Conservation (phyloP, 345 rosid genomes). For the Rhodamnia rubescens region DNA sequence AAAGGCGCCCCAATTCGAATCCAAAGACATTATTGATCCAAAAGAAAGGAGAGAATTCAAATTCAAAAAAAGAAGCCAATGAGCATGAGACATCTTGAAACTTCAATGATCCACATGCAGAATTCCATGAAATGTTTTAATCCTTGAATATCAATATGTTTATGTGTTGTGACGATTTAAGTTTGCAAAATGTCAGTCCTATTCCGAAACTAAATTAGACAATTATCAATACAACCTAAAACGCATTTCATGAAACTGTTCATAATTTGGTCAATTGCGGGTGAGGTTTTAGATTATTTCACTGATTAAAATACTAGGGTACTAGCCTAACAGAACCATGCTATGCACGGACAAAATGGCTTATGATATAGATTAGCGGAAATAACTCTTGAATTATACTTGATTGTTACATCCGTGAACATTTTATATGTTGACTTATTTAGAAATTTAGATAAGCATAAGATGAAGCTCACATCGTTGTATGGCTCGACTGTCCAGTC, state of each 20-base stretch:
- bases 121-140: not conserved
- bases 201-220: not conserved
- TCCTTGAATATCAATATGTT: not conserved
- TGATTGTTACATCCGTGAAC: too few relatives aligned
- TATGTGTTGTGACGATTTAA: not conserved
- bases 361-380: not conserved
- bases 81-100: not conserved
- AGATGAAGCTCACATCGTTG: too few relatives aligned
- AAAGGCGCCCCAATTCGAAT: not conserved
- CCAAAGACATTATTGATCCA: too few relatives aligned
- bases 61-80: not conserved
- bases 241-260: not conserved
- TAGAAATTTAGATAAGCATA: too few relatives aligned
- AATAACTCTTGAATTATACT: not conserved
- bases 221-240: not conserved
- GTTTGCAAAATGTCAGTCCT: not conserved
- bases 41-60: not conserved
- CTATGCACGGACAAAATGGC: not conserved
- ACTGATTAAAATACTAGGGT: not conserved
- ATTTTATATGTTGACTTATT: too few relatives aligned
- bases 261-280: not conserved
- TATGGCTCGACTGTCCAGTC: too few relatives aligned
- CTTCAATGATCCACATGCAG: not conserved
- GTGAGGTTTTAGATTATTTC: not conserved
- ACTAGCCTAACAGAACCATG: not conserved